These are phyloP conservation scores for Fomitopsis schrenkii DNA, from an alignment of 1,284 basidiomycete species.

Conservation along the genomic window DNA sequence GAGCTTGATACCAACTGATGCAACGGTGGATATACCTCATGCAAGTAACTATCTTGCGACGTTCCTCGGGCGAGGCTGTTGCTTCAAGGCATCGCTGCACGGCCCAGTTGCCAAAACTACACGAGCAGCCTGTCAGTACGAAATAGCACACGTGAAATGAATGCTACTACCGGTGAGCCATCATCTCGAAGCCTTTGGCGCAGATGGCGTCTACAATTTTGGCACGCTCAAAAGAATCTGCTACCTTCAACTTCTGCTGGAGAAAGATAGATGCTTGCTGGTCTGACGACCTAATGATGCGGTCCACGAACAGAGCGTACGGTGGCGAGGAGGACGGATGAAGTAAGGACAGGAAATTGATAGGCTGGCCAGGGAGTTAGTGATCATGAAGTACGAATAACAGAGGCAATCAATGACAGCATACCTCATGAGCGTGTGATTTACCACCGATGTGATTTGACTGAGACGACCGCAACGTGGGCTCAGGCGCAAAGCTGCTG, in stretches of 20 bases:
- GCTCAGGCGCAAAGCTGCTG: conserved; percentile 14
- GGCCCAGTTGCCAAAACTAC: conserved; percentile 82
- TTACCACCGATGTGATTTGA: conserved; percentile 16
- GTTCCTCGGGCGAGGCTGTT: conserved; percentile 63
- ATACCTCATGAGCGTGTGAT: conserved; percentile 35
- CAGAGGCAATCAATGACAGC: conserved; percentile 13
- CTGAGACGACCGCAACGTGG: conserved; percentile 15
- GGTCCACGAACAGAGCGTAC: conserved; percentile 71
- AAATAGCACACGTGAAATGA: conserved; percentile 1
- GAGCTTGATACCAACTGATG: neutral
- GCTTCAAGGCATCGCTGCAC: conserved; percentile 80
- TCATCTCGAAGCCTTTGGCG: conserved; percentile 79
- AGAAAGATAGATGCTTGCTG: conserved; percentile 86
- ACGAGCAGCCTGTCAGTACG: neutral
- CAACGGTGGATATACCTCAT: conserved; percentile 55
- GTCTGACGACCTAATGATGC: conserved; percentile 82
- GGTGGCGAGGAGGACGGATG: conserved; percentile 80
- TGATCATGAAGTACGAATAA: neutral
- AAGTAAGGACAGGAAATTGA: conserved; percentile 78
- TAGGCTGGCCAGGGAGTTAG: conserved; percentile 46
- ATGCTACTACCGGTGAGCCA: conserved; percentile 67
- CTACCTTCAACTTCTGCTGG: conserved; percentile 83
- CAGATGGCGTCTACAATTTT: conserved; percentile 84
- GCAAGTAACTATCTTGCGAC: conserved; percentile 72
- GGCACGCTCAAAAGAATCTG: conserved; percentile 67